These are phyloP conservation scores for Blastobotrys americana DNA, from an alignment of 805 yeast genomes.

Conservation along the genomic window DNA sequence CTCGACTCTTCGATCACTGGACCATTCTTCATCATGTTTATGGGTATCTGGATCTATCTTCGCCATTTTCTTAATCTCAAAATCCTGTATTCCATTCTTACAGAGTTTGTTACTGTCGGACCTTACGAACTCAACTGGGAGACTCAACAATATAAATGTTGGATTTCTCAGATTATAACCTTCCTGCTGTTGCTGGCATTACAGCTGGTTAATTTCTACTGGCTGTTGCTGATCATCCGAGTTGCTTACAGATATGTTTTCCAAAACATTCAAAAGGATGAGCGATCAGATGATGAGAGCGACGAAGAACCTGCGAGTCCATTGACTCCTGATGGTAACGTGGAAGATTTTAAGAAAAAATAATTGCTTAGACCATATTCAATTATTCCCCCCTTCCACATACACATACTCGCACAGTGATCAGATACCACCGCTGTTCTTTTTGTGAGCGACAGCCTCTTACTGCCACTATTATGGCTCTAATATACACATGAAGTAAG, in stretches of 20 bases:
- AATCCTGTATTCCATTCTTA: conserved; percentile 51
- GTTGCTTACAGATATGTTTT: conserved; percentile 60
- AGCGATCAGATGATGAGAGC: conserved; percentile 79
- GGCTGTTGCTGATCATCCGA: conserved; percentile 78
- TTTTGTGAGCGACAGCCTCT: too few relatives aligned
- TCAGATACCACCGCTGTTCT: too few relatives aligned
- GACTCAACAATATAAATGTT: conserved; percentile 92
- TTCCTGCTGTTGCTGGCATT: conserved; percentile 69
- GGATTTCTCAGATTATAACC: conserved; percentile 88
- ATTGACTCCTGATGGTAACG: neutral
- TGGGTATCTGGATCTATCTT: conserved; percentile 71
- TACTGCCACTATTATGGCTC: too few relatives aligned
- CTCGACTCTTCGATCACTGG: conserved; percentile 58
- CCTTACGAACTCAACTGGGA: conserved; percentile 73
- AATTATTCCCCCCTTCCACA: neutral
- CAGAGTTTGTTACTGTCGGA: conserved; percentile 84
- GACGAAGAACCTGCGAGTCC: conserved; percentile 33
- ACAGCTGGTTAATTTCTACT: conserved; percentile 79
- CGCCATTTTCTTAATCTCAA: conserved; percentile 80
- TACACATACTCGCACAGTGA: too few relatives aligned
- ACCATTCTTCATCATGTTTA: conserved; percentile 63
- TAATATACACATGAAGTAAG: too few relatives aligned
- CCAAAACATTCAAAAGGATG: conserved; percentile 62
- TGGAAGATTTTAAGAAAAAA: conserved; percentile 5
- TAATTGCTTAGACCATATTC: neutral